Evolutionary conservation across 176 grass and related monocot species (phyloP), one percentile per base, ranked within the genome.

Genomic region (Oryza brachyantha): DNA sequence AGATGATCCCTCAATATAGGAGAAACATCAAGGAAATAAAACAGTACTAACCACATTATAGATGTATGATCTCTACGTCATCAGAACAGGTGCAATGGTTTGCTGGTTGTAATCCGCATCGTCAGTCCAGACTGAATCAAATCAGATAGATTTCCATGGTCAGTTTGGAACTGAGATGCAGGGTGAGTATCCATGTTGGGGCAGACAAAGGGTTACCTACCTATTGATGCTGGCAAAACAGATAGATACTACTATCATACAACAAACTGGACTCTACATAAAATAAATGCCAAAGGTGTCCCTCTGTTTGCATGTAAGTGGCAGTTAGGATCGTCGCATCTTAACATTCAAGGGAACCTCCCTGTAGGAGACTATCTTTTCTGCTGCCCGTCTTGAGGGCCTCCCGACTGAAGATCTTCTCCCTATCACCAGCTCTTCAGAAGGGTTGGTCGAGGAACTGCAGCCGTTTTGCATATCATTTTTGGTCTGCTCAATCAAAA

Each of bases 271-370:
- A 65, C 22, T 48, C 77, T 40, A 85, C 37, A 42, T 58, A 66
- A 32, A 52, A 57, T 31, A 64, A 4, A 21, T 22, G 8, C 17
- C 0, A 34, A 37, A 42, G 27, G 40, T 10, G 0, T 5, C 2
- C 5, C 27, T 57, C 62, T 75, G 72, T 32, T 17, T 39, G n/a
- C 21, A 58, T 36, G 21, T 31, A 29, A 63, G 21, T 72, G 34
- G 22, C 4, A 39, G 24, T 40, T 65, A 87, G 29, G 37, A 55
- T 70, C 90, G 79, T 2, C 91, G 76, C 91, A 93, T 87, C 73
- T 93, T 93, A 64, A 84, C 31, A 70, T 90, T 93, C 75, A 90
- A 11, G 59, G 87, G 77, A 14, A 42, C 58, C 82, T 93, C 91
- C 67, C 78, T 93, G 84, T 93, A 93, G 2, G 81, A 90, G 35